Evolutionary conservation across 768 basidiomycete genomes (phyloP).

Genomic region (Tubosaeta brunneosetosa): DNA sequence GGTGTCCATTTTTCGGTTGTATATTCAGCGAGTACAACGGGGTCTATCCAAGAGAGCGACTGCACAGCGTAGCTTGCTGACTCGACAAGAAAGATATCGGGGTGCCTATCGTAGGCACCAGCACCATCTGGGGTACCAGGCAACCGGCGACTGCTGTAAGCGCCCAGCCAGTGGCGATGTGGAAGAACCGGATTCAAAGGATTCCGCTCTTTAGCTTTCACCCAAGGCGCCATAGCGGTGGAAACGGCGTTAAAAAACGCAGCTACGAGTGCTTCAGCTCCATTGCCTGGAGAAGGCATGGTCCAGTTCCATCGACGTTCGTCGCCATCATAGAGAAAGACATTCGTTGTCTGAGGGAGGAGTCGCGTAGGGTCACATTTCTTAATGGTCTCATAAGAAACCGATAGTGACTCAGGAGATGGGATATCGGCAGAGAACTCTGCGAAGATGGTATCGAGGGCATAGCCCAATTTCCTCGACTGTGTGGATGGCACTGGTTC

Average conservation of each 20-base stretch:
- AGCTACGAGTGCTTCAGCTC: neutral
- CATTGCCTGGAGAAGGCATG: neutral
- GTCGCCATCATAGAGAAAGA: neutral
- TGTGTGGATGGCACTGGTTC: too few species aligned
- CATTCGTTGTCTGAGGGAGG: neutral
- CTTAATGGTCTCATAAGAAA: neutral
- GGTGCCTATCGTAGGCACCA: neutral
- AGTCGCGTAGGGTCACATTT: neutral
- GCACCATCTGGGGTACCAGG: neutral
- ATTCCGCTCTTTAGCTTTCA: neutral
- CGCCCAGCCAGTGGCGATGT: neutral
- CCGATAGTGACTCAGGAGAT: neutral
- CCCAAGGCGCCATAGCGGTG: neutral
- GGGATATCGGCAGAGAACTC: neutral
- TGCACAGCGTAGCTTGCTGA: neutral
- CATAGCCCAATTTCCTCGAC: neutral
- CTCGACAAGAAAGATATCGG: neutral
- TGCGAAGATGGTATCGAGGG: neutral
- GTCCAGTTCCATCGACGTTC: neutral
- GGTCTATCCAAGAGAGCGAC: neutral
- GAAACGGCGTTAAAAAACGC: neutral
- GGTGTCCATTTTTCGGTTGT: neutral
- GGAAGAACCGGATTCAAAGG: neutral
- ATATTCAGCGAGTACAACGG: neutral
- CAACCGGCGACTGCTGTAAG: neutral